A percentile compares a stretch with the other conserved stretches of the same genome.
These are phyloP conservation scores for Lodderomyces margitis DNA, from an alignment of 1,139 yeast species.

Conservation along the genomic window DNA sequence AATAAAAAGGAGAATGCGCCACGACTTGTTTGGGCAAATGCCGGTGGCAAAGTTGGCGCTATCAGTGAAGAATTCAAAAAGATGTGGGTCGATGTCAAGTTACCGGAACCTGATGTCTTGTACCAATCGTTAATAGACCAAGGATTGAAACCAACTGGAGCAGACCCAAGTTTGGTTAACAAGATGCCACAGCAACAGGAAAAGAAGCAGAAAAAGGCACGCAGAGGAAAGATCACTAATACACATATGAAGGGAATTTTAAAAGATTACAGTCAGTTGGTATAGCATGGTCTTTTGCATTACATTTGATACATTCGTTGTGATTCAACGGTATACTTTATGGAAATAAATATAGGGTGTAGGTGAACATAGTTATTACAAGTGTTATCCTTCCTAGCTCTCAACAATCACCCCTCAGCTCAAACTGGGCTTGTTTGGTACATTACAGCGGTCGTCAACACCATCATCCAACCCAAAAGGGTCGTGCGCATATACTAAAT, in stretches of 20 bases:
- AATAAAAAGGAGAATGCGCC: conserved; percentile 93
- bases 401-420: too few species aligned
- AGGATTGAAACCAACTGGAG: conserved; percentile 93
- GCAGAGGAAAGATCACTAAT: conserved; percentile 92
- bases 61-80: conserved; percentile 81
- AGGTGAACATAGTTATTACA: too few species aligned
- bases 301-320: too few species aligned
- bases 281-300: too few species aligned
- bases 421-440: too few species aligned
- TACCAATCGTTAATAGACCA: conserved; percentile 77
- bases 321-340: too few species aligned
- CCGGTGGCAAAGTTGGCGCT: conserved; percentile 68
- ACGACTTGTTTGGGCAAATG: conserved; percentile 86
- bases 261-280: conserved; percentile 68
- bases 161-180: conserved; percentile 87
- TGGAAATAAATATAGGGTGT: too few species aligned
- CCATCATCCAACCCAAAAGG: too few species aligned
- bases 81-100: conserved; percentile 75
- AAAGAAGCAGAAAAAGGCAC: conserved; percentile 85
- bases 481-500: neutral
- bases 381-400: too few species aligned
- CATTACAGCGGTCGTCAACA: too few species aligned
- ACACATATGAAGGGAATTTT: conserved; percentile 95
- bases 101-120: conserved; percentile 75
- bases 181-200: conserved; percentile 59